Percentiles rank a stretch among this genome's conserved stretches.
phyloP scores from a whole-genome alignment of 2,329 filamentous ascomycete species.

The Microsporum ferrugineum region DNA sequence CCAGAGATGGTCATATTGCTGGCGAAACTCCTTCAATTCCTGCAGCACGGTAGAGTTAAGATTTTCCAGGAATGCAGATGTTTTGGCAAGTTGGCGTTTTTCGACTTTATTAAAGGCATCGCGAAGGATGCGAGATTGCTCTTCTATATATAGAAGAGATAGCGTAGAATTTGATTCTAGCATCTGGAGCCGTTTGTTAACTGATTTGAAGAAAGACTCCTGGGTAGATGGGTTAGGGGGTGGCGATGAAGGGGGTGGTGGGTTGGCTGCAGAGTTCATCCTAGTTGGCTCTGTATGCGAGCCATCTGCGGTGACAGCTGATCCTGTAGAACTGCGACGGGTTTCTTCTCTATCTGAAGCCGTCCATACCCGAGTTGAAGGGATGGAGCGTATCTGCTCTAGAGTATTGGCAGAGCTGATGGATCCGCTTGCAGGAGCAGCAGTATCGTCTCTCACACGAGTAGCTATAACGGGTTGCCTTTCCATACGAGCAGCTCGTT shows the following conservation, averaged over 20 bases:
- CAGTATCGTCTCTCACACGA: neutral
- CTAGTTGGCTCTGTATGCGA: neutral
- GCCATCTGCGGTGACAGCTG: neutral
- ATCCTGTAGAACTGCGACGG: neutral
- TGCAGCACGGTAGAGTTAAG: constrained; percentile 79
- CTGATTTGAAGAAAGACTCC: constrained; percentile 94
- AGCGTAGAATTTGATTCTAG: constrained; percentile 88
- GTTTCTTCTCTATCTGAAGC: constrained; percentile 1
- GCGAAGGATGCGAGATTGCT: constrained; percentile 80
- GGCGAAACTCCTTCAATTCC: constrained; percentile 65
- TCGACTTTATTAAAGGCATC: constrained; percentile 80
- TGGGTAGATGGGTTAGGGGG: constrained; percentile 70
- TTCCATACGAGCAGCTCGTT: constrained; percentile 1
- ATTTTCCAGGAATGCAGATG: constrained; percentile 65
- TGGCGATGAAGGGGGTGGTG: constrained; percentile 23
- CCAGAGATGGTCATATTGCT: constrained; percentile 93
- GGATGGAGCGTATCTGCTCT: neutral
- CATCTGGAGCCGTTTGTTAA: constrained; percentile 82
- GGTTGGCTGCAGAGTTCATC: constrained; percentile 23
- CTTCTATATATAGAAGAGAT: constrained; percentile 90
- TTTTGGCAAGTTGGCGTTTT: constrained; percentile 74
- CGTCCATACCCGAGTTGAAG: neutral
- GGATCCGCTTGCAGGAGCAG: neutral
- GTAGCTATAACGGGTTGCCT: neutral
- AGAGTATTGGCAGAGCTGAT: neutral